A percentile compares a stretch with the other conserved stretches of the same genome.
Evolutionary conservation across 2,329 filamentous ascomycete species (phyloP).

Genomic region (Coniochaeta ligniaria): DNA sequence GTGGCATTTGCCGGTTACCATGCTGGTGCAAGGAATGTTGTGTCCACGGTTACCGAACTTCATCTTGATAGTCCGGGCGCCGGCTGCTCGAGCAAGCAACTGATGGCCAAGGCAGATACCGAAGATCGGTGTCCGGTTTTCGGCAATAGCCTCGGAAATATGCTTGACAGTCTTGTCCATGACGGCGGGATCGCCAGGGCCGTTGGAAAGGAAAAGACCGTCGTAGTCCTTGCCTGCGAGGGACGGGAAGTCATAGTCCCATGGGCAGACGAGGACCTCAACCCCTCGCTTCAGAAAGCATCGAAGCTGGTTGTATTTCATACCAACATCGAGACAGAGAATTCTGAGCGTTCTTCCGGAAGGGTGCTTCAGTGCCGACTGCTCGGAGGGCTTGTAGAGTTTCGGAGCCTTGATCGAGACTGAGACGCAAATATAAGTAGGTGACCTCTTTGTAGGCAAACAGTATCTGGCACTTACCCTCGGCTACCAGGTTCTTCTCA

Average conservation of each 20-base stretch:
- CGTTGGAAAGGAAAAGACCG: constrained; percentile 96
- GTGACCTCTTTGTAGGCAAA: constrained; percentile 8
- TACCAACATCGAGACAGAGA: constrained; percentile 89
- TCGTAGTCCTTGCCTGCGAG: constrained; percentile 81
- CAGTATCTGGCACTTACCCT: constrained; percentile 59
- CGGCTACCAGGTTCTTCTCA: constrained; percentile 82
- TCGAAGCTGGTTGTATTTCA: constrained; percentile 97
- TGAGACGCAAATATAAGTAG: constrained; percentile 39
- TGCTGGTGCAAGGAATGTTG: constrained; percentile 96
- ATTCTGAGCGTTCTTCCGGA: constrained; percentile 83
- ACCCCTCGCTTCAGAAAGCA: constrained; percentile 88
- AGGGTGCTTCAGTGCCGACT: constrained; percentile 72
- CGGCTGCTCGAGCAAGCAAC: constrained; percentile 79
- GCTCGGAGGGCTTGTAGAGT: constrained; percentile 70
- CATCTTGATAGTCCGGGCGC: constrained; percentile 86
- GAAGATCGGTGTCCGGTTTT: constrained; percentile 81
- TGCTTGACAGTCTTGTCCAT: constrained; percentile 74
- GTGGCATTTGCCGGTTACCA: constrained; percentile 93
- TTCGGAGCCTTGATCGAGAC: constrained; percentile 85
- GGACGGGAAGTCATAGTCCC: constrained; percentile 84
- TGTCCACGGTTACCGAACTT: constrained; percentile 98
- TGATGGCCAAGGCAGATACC: constrained; percentile 97
- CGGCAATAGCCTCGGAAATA: constrained; percentile 67
- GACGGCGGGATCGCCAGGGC: constrained; percentile 88
- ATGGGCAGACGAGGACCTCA: constrained; percentile 90